Conservation (phyloP, 2,329 filamentous ascomycete genomes). For the Pseudogymnoascus destructans region DNA sequence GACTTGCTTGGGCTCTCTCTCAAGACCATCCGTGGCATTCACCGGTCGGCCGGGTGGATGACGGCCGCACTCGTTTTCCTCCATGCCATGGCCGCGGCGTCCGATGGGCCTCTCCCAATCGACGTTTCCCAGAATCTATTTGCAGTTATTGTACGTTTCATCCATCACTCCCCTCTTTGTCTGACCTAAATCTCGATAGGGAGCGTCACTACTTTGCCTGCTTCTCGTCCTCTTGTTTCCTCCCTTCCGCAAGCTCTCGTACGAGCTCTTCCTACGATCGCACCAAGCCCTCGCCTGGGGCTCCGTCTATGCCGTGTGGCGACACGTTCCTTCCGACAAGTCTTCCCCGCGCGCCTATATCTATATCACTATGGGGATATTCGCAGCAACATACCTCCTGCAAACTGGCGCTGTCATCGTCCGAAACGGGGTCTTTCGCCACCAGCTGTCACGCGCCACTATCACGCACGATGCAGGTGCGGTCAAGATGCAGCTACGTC, state of each 20-base stretch:
- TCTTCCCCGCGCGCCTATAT: conserved; percentile 14
- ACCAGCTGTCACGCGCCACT: background rate
- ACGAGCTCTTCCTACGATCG: too few species aligned
- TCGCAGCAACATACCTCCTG: conserved; percentile 10
- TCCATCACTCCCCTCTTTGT: too few species aligned
- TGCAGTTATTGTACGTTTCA: conserved; percentile 7
- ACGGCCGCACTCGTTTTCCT: conserved; percentile 14
- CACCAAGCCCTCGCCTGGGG: too few species aligned
- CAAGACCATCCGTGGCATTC: conserved; percentile 13
- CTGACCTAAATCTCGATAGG: too few species aligned
- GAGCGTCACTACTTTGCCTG: background rate
- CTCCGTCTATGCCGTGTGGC: too few species aligned
- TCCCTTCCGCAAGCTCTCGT: conserved; percentile 14
- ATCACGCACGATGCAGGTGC: conserved; percentile 10
- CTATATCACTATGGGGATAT: conserved; percentile 13
- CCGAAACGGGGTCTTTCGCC: conserved; percentile 14
- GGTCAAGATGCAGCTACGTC: conserved; percentile 11
- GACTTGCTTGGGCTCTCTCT: conserved; percentile 17
- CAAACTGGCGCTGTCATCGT: conserved; percentile 12
- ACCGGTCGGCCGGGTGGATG: conserved; percentile 18
- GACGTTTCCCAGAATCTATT: conserved; percentile 12
- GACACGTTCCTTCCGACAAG: conserved; percentile 12
- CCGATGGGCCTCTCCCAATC: conserved; percentile 8
- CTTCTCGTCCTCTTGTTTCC: conserved; percentile 13
- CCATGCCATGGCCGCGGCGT: conserved; percentile 14